Evolutionary conservation across 2,329 filamentous ascomycete species (phyloP).

Genomic region (Aspergillus spinulosporus): DNA sequence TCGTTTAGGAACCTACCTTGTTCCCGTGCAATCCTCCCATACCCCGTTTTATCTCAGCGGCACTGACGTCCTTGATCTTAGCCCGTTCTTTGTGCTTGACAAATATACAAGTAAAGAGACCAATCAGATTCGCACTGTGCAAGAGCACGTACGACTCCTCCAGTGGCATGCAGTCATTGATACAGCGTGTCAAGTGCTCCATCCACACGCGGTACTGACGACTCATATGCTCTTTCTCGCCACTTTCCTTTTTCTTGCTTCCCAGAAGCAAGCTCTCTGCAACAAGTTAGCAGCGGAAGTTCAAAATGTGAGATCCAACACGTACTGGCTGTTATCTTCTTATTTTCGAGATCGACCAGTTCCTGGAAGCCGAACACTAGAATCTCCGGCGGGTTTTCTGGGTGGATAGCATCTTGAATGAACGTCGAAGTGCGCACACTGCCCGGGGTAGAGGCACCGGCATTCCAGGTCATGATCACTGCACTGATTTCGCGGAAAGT

Average conservation of each 20-base stretch:
- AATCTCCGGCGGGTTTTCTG: conserved; percentile 80
- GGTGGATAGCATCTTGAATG: conserved; percentile 74
- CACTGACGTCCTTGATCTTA: conserved; percentile 74
- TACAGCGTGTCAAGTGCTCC: conserved; percentile 77
- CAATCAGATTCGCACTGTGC: conserved; percentile 86
- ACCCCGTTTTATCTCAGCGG: conserved; percentile 86
- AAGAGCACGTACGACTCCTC: conserved; percentile 80
- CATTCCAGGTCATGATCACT: conserved; percentile 92
- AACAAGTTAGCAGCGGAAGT: conserved; percentile 28
- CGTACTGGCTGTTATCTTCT: conserved; percentile 89
- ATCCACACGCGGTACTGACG: conserved; percentile 97
- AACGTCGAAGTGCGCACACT: conserved; percentile 77
- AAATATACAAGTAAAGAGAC: conserved; percentile 94
- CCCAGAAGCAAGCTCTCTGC: conserved; percentile 77
- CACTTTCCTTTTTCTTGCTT: conserved; percentile 76
- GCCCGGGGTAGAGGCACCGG: conserved; percentile 88
- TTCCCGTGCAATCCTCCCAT: conserved; percentile 96
- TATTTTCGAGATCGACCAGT: conserved; percentile 95
- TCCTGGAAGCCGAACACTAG: conserved; percentile 97
- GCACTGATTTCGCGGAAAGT: conserved; percentile 78
- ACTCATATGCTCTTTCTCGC: conserved; percentile 83
- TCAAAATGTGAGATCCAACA: conserved; percentile 21
- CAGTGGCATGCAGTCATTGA: conserved; percentile 79
- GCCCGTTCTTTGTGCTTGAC: conserved; percentile 76
- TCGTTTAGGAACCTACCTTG: conserved; percentile 56